phyloP scores from a whole-genome alignment of 805 yeast species.

The Pichia californica region DNA sequence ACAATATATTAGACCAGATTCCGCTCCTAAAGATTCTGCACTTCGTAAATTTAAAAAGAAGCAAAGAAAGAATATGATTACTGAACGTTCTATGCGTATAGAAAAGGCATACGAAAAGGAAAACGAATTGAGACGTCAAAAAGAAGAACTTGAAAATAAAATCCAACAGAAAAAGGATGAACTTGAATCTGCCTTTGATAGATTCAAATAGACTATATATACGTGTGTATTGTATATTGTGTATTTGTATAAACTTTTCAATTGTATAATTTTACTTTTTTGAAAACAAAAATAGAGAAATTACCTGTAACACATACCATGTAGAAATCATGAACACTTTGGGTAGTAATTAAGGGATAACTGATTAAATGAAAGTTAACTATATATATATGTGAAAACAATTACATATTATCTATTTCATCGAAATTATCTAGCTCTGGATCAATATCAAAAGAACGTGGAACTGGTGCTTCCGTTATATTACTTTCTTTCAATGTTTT shows the following conservation, averaged over 20 bases:
- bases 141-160: slow-evolving; percentile 39
- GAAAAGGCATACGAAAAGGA: slow-evolving; percentile 71
- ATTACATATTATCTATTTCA: slow-evolving; percentile 15
- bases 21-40: slow-evolving; percentile 76
- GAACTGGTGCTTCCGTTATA: slow-evolving; percentile 67
- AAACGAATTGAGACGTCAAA: slow-evolving; percentile 58
- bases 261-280: no score
- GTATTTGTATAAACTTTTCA: no score
- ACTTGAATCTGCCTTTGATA: slow-evolving; percentile 42
- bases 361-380: no score
- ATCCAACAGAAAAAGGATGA: slow-evolving; percentile 46
- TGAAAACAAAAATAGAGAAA: no score
- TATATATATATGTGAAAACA: no score
- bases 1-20: slow-evolving; percentile 57
- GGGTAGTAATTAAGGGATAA: no score
- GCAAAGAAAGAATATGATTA: slow-evolving; percentile 78
- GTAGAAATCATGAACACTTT: no score
- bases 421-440: slow-evolving; percentile 33
- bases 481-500: slow-evolving; percentile 79
- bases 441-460: slow-evolving; percentile 61
- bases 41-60: slow-evolving; percentile 75
- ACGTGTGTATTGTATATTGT: no score
- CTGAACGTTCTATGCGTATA: slow-evolving; percentile 72
- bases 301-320: no score
- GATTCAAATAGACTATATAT: slow-evolving; percentile 33